phyloP scores from a whole-genome alignment of 75 land plant species.

The Sequoiadendron giganteum region DNA sequence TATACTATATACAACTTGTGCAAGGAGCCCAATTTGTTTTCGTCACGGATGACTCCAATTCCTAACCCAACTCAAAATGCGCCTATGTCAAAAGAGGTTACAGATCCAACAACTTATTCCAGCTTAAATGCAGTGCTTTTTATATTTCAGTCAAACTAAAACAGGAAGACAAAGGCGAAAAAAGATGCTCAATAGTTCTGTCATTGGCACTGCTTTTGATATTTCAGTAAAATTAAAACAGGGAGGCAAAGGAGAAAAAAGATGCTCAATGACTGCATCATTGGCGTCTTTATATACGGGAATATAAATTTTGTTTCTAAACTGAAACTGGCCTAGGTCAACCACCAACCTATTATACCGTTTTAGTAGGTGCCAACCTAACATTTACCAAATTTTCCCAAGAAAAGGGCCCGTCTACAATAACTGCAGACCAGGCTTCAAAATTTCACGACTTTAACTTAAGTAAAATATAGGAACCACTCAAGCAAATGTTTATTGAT shows the following conservation, averaged over 20 bases:
- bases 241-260: not conserved
- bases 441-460: not conserved
- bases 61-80: not conserved
- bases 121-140: not conserved
- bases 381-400: not conserved
- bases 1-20: not conserved
- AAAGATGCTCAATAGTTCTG: not conserved
- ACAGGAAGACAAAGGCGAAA: not conserved
- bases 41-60: not conserved
- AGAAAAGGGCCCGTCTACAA: not conserved
- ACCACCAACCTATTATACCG: not conserved
- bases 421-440: not conserved
- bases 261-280: not conserved
- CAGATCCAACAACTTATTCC: not conserved
- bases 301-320: not conserved
- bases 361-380: not conserved
- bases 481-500: not conserved
- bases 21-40: not conserved
- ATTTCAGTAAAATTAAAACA: not conserved
- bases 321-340: not conserved
- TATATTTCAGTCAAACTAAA: not conserved
- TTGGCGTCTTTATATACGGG: not conserved
- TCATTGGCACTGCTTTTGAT: not conserved
- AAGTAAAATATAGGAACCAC: not conserved
- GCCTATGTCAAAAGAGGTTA: not conserved